Conservation (phyloP, 208 protist genomes). For the Trypanosoma conorhini region DNA sequence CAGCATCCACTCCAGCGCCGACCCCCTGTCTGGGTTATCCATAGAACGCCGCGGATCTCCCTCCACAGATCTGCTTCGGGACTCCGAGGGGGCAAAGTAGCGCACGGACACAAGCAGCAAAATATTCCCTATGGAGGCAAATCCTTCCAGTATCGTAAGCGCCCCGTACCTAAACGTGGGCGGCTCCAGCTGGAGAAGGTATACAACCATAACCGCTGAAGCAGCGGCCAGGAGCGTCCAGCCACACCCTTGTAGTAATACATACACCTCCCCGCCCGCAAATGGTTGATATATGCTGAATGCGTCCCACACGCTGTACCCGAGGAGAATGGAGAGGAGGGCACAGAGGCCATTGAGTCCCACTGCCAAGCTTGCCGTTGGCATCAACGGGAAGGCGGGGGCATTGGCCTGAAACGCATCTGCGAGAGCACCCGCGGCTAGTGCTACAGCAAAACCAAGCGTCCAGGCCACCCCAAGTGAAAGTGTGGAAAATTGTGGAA, state of each 20-base stretch:
- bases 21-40: neutral
- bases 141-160: conserved; percentile 34
- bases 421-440: conserved; percentile 52
- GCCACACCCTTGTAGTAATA: conserved; percentile 76
- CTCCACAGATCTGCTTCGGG: neutral
- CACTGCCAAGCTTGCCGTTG: conserved; percentile 40
- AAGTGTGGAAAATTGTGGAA: conserved; percentile 53
- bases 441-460: conserved; percentile 40
- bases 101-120: conserved; percentile 55
- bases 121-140: conserved; percentile 54
- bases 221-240: conserved; percentile 34
- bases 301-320: conserved; percentile 38
- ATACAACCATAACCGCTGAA: conserved; percentile 29
- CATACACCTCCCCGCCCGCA: conserved; percentile 61
- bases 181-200: conserved; percentile 29
- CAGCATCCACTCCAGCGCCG: conserved; percentile 38
- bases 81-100: conserved; percentile 38
- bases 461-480: conserved; percentile 59
- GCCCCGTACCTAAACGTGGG: conserved; percentile 33
- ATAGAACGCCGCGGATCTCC: conserved; percentile 1
- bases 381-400: conserved; percentile 51
- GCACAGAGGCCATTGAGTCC: conserved; percentile 46
- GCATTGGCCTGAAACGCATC: conserved; percentile 60
- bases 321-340: conserved; percentile 56
- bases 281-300: conserved; percentile 88